These are phyloP conservation scores for Lichtheimia corymbifera DNA, from an alignment of 371 early-diverging fungal genomes.

Conservation along the genomic window DNA sequence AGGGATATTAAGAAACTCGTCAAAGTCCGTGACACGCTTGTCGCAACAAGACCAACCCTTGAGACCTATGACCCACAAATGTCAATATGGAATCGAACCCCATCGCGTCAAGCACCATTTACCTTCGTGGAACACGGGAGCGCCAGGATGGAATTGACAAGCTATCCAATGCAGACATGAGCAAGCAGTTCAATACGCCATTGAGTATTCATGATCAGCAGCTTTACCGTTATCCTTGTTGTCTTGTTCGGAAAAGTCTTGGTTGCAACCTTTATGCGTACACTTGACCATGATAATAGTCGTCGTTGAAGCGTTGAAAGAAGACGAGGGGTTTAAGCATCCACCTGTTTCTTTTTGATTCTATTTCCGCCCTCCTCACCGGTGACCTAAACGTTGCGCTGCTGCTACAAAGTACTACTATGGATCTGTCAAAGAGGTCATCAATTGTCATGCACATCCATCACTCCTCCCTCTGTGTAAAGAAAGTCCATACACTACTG, in stretches of 20 bases:
- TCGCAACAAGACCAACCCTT: slow-evolving; percentile 96
- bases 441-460: too few species aligned
- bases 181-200: not conserved
- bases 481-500: too few species aligned
- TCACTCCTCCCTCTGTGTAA: too few species aligned
- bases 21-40: slow-evolving; percentile 88
- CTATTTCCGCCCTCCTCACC: too few species aligned
- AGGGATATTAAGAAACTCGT: slow-evolving; percentile 86
- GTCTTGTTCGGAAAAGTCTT: slow-evolving; percentile 66
- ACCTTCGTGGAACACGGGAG: slow-evolving; percentile 92
- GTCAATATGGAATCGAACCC: too few species aligned
- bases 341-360: too few species aligned
- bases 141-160: slow-evolving; percentile 80
- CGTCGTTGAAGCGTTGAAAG: too few species aligned
- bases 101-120: not conserved
- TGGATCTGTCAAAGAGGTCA: too few species aligned
- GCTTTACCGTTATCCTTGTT: slow-evolving; percentile 66
- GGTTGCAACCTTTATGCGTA: slow-evolving; percentile 82
- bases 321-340: too few species aligned
- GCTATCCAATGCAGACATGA: slow-evolving; percentile 17
- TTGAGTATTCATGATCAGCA: not conserved
- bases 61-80: slow-evolving; percentile 45
- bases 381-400: too few species aligned
- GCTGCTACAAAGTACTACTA: too few species aligned
- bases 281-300: slow-evolving; percentile 58